Evolutionary conservation across 169 alveolate genomes (phyloP).

Genomic region (Cystoisospora suis): DNA sequence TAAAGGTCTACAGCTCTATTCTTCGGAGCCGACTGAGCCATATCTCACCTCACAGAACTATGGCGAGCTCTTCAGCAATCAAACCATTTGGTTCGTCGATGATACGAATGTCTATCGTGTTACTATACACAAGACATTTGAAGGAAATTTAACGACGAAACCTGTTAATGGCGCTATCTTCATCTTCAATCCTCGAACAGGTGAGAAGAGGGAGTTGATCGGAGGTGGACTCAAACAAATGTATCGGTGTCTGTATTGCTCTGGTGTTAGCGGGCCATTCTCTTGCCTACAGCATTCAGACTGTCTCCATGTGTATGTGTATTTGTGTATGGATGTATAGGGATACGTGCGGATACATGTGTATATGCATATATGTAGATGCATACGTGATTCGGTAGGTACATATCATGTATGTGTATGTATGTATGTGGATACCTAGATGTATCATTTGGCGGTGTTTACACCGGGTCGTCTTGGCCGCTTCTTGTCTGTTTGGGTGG

Average conservation of each 20-base stretch:
- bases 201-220: constrained; percentile 18
- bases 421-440: neutral
- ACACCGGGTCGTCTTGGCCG: no score
- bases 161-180: constrained; percentile 99
- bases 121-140: constrained; percentile 99
- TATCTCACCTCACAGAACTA: constrained; percentile 97
- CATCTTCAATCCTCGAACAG: constrained; percentile 98
- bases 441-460: no score
- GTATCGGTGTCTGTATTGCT: no score
- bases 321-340: no score
- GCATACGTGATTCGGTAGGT: no score
- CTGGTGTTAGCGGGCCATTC: no score
- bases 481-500: no score
- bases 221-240: no score
- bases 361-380: no score
- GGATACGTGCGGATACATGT: no score
- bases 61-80: constrained; percentile 98
- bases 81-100: constrained; percentile 99
- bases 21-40: constrained; percentile 99
- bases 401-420: neutral
- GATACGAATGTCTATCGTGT: constrained; percentile 99
- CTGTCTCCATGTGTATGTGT: no score
- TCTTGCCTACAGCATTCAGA: no score
- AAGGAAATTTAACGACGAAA: constrained; percentile 99
- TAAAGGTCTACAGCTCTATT: constrained; percentile 98